A percentile compares a stretch with the other conserved stretches of the same genome.
phyloP scores from a whole-genome alignment of 2,329 filamentous ascomycete genomes.

The Trichoderma sp. region DNA sequence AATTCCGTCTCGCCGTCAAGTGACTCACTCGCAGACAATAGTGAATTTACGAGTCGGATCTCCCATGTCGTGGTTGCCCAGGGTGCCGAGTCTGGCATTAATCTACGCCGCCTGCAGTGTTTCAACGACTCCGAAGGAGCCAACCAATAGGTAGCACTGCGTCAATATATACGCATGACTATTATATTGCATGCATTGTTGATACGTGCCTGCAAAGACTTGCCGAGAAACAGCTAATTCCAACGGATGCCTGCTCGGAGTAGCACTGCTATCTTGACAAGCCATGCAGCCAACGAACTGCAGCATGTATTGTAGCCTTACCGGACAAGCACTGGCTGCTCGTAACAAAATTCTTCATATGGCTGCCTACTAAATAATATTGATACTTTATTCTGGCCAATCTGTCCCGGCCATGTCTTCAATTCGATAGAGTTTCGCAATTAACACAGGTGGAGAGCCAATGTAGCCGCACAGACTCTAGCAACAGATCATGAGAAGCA shows the following conservation, averaged over 20 bases:
- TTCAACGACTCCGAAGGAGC: background rate
- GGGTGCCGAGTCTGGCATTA: background rate
- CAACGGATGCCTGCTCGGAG: background rate
- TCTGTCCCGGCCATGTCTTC: background rate
- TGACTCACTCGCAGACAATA: slow-evolving; percentile 7
- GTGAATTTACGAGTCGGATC: background rate
- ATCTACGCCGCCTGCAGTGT: background rate
- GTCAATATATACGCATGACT: background rate
- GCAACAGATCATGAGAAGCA: background rate
- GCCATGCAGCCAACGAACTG: background rate
- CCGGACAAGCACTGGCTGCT: background rate
- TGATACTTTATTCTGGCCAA: background rate
- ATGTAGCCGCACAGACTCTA: background rate
- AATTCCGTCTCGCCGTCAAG: slow-evolving; percentile 1
- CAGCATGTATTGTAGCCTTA: background rate
- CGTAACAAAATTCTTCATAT: background rate
- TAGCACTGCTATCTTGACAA: slow-evolving; percentile 5
- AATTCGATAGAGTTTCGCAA: background rate
- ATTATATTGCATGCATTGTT: background rate
- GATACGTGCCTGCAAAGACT: background rate
- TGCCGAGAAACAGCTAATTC: background rate
- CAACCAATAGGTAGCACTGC: background rate
- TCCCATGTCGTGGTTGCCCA: background rate
- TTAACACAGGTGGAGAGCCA: background rate
- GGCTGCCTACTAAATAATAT: background rate